Evolutionary conservation across 2,329 filamentous ascomycete genomes (phyloP).

Genomic region (Diaporthe ilicicola): DNA sequence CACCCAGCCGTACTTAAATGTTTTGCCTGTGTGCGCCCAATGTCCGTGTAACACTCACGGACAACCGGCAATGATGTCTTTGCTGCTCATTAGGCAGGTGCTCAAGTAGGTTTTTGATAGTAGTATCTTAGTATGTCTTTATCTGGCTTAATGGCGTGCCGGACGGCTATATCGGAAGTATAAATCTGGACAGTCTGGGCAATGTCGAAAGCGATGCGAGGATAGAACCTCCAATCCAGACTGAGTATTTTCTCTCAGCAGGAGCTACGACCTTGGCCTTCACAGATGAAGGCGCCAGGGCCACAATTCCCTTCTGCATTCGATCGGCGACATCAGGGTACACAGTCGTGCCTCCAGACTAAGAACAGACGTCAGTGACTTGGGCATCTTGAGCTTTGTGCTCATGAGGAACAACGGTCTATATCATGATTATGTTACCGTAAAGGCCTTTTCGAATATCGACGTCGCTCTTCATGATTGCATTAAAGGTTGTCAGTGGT

Average conservation of each 20-base stretch:
- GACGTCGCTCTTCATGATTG: constrained; percentile 99
- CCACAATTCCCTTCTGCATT: constrained; percentile 99
- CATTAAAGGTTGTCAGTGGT: constrained; percentile 99
- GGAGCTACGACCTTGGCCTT: constrained; percentile 99
- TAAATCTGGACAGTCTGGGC: too few relatives aligned
- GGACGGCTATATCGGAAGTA: too few relatives aligned
- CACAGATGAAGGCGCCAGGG: constrained; percentile 99
- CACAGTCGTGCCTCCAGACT: constrained; percentile 99
- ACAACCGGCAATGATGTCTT: not conserved
- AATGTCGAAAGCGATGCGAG: constrained; percentile 99
- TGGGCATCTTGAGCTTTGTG: constrained; percentile 39
- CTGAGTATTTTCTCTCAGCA: constrained; percentile 99
- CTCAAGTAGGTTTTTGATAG: not conserved
- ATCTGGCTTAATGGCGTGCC: not conserved
- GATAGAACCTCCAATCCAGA: constrained; percentile 99
- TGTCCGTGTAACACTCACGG: not conserved
- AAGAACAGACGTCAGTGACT: constrained; percentile 44
- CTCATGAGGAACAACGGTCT: constrained; percentile 44
- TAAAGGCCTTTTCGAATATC: constrained; percentile 99
- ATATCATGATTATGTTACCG: constrained; percentile 99
- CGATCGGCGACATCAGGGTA: constrained; percentile 99
- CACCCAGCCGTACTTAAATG: not conserved
- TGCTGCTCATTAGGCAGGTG: not conserved
- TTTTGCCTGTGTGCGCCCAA: not conserved
- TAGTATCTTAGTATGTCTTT: not conserved